Evolutionary conservation across 164 flowering plant species (phyloP).

Genomic region (Kalanchoe fedtschenkoi): DNA sequence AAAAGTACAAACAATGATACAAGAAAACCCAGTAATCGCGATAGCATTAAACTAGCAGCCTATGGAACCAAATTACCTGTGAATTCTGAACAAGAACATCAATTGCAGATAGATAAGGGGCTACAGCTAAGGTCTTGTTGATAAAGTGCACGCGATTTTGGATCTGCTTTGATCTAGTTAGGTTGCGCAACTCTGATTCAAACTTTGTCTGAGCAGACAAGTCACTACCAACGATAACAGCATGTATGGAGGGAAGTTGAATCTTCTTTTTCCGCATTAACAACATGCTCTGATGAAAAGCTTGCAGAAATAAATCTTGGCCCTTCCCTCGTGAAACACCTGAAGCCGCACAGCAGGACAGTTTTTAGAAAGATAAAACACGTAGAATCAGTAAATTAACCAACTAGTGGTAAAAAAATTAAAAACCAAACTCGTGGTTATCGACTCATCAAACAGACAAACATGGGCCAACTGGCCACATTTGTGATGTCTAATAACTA

Average conservation of each 20-base stretch:
- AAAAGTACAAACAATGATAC: neutral
- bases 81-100: constrained; percentile 98
- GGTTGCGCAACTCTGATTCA: constrained; percentile 70
- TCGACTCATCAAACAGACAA: too few relatives aligned
- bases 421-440: neutral
- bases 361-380: neutral
- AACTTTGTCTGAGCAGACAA: constrained; percentile 76
- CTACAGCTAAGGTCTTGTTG: constrained; percentile 85
- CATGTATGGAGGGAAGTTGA: constrained; percentile 75
- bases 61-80: constrained; percentile 39
- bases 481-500: neutral
- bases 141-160: constrained; percentile 79
- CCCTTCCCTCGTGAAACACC: constrained; percentile 99
- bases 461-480: neutral
- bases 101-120: constrained; percentile 83
- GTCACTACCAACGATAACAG: constrained; percentile 89
- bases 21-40: neutral
- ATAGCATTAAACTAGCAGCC: neutral
- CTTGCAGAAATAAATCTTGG: constrained; percentile 78
- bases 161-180: constrained; percentile 53
- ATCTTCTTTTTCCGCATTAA: constrained; percentile 54
- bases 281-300: constrained; percentile 72
- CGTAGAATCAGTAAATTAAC: neutral
- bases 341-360: constrained; percentile 16
- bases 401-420: too few relatives aligned